A percentile compares a stretch with the other conserved stretches of the same genome.
Conservation (phyloP, 768 basidiomycete genomes). For the Psilocybe sp. region DNA sequence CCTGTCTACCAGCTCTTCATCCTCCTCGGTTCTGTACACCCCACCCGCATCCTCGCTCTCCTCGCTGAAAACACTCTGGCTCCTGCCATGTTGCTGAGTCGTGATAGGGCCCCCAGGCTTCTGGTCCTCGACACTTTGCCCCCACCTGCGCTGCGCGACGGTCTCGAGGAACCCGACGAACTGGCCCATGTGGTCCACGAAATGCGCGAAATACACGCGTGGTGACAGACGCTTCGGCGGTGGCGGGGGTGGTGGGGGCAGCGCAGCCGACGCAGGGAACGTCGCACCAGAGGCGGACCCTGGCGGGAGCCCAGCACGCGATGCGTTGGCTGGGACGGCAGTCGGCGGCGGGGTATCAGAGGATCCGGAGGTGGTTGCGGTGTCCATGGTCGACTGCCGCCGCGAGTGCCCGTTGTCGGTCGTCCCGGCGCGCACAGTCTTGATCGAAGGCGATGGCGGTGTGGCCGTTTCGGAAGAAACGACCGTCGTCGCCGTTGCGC, state of each 20-base stretch:
- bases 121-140: constrained; percentile 56
- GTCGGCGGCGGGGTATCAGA: constrained; percentile 33
- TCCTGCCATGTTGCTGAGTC: neutral
- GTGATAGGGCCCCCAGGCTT: constrained; percentile 19
- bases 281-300: neutral
- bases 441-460: constrained; percentile 44
- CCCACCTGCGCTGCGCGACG: constrained; percentile 78
- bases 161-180: constrained; percentile 89
- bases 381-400: constrained; percentile 35
- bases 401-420: constrained; percentile 26
- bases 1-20: constrained; percentile 48
- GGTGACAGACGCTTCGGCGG: constrained; percentile 70
- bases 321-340: constrained; percentile 19
- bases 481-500: constrained; percentile 37
- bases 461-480: constrained; percentile 34
- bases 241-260: constrained; percentile 21
- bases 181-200: constrained; percentile 81
- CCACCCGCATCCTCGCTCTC: too few species aligned
- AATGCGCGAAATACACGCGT: constrained; percentile 87
- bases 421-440: constrained; percentile 33
- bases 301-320: constrained; percentile 5
- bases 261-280: constrained; percentile 7
- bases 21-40: constrained; percentile 16
- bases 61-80: neutral
- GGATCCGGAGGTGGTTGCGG: constrained; percentile 24